phyloP scores from a whole-genome alignment of 2,329 filamentous ascomycete species.

The Stachybotrys chlorohalonatus region DNA sequence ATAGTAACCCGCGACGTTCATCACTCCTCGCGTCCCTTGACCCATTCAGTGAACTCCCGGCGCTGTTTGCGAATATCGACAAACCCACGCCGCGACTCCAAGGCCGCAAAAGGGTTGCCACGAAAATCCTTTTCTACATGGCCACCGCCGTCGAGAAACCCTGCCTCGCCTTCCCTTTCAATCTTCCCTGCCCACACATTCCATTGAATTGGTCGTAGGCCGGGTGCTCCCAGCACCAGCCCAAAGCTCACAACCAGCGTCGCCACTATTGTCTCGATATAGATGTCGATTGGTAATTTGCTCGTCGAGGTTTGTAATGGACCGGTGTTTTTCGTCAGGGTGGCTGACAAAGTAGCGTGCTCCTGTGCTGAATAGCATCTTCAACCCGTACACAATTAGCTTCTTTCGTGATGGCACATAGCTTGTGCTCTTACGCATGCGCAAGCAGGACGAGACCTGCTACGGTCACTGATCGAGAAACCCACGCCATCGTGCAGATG shows the following conservation, averaged over 20 bases:
- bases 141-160: constrained; percentile 47
- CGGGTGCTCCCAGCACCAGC: constrained; percentile 68
- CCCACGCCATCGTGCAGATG: constrained; percentile 51
- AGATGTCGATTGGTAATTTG: constrained; percentile 74
- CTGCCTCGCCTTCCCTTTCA: constrained; percentile 61
- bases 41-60: constrained; percentile 72
- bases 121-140: constrained; percentile 61
- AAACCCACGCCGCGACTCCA: constrained; percentile 79
- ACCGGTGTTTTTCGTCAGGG: constrained; percentile 31
- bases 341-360: constrained; percentile 65
- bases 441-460: constrained; percentile 71
- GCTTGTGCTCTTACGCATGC: constrained; percentile 63
- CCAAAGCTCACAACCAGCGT: constrained; percentile 75
- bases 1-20: neutral
- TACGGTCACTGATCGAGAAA: constrained; percentile 61
- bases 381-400: constrained; percentile 3
- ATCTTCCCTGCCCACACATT: constrained; percentile 75
- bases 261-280: constrained; percentile 74
- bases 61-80: constrained; percentile 78
- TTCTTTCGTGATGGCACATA: neutral
- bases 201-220: constrained; percentile 79
- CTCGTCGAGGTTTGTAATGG: constrained; percentile 28
- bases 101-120: constrained; percentile 68
- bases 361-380: constrained; percentile 97
- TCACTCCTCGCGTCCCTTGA: constrained; percentile 28